Base-by-base conservation (phyloP, 169 alveolate genomes). In the Plasmodium vivax region DNA sequence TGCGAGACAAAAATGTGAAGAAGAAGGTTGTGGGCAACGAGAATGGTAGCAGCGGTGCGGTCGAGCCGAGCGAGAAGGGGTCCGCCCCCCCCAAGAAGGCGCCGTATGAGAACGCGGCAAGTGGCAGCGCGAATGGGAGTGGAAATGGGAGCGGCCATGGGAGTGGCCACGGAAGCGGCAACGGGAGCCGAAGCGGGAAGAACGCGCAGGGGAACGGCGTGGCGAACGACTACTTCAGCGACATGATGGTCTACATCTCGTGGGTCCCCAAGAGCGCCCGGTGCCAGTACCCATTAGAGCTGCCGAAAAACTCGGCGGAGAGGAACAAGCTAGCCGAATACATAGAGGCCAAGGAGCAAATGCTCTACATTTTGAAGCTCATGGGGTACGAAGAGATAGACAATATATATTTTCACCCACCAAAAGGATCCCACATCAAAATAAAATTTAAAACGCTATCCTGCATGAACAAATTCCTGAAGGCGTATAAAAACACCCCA, bases 191-290 rank as follows among this genome's bases (percentile, higher is more conserved):
- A 8, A 62, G 38, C 27, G 77, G 43, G 27, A 51, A 51, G 16
- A 51, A 14, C 23, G 4, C 62, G 8, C 32, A 68, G 1, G 77
- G 77, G 7, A 68, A 19, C 38, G 43, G 77, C 14, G 12, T 19
- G 77, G 7, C 77, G n/a, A 90, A 90, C 43, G 94, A 90, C 19
- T 80, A 90, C 38, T 90, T 80, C 58, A 90, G 94, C 77, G 94
- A 90, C 51, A 90, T 90, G 94, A 90, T 90, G 94, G 94, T 92
- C 1, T 92, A 92, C 77, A 84, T 92, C 34, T 92, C 95, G 23
- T 92, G 95, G 95, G 93, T 92, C 8, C 95, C 95, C 9, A 92
- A 92, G 34, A 92, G 93, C 38, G 95, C 95, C n/a, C 56, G 95
- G 8, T 92, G 95, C 23, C 93, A 92, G 51, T 84, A 84, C 75